Percentiles rank a stretch among this genome's conserved stretches.
Conservation (phyloP, 2,329 filamentous ascomycete genomes). For the Cladophialophora exuberans region DNA sequence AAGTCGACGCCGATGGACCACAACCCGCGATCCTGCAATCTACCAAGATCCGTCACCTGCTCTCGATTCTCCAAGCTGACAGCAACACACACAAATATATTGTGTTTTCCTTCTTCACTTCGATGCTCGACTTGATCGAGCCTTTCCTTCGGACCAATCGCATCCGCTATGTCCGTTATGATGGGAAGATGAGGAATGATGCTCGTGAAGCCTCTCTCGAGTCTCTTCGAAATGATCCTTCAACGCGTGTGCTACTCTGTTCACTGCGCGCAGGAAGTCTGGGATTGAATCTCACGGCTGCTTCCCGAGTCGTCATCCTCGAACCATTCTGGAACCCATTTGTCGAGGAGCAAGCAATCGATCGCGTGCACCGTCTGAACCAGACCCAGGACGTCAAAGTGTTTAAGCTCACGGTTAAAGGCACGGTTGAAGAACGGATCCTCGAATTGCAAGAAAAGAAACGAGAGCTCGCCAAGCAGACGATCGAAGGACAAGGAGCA, state of each 20-base stretch:
- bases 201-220: slow-evolving; percentile 83
- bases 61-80: slow-evolving; percentile 79
- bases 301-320: slow-evolving; percentile 88
- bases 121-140: slow-evolving; percentile 95
- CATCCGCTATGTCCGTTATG: slow-evolving; percentile 84
- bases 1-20: slow-evolving; percentile 37
- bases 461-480: slow-evolving; percentile 83
- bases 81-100: slow-evolving; percentile 89
- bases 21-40: slow-evolving; percentile 64
- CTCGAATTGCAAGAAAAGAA: slow-evolving; percentile 94
- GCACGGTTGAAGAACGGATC: slow-evolving; percentile 91
- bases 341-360: slow-evolving; percentile 97
- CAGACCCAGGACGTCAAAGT: slow-evolving; percentile 94
- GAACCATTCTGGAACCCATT: slow-evolving; percentile 99
- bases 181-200: slow-evolving; percentile 94
- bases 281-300: slow-evolving; percentile 91
- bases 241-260: slow-evolving; percentile 83
- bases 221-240: slow-evolving; percentile 72
- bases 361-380: slow-evolving; percentile 96
- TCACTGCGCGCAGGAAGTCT: slow-evolving; percentile 91
- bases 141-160: slow-evolving; percentile 78
- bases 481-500: slow-evolving; percentile 64
- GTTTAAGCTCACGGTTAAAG: slow-evolving; percentile 86
- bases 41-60: slow-evolving; percentile 87
- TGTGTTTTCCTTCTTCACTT: slow-evolving; percentile 97